Base-by-base conservation (phyloP, 306 rosid genomes). In the Medicago lupulina region DNA sequence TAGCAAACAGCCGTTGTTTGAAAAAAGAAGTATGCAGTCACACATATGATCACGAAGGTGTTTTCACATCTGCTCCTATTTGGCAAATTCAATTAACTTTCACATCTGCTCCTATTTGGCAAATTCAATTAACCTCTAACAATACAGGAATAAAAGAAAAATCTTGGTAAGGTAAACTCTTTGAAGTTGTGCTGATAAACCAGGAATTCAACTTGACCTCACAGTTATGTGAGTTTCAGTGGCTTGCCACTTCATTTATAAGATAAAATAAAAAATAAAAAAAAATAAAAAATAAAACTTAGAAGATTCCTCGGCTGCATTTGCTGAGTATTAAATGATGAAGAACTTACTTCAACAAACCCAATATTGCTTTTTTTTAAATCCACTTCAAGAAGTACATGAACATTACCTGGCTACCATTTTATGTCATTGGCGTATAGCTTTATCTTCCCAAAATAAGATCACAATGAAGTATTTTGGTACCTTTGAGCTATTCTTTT, bases 111-210 rank as follows among this genome's bases (percentile, higher is more conserved):
- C 1, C 23, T 21, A 21, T 21, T 21, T 21, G 23, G 23, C 23
- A 21, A 21, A 21, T 21, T 21, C 1, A 21, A 21, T 21, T 21
- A 21, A 66, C 14, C 2, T 6, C 13, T 1, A 3, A 3, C 1
- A 1, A 36, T 69, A 84, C 79, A 67, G 1, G 46, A 73, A 17
- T 3, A 23, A 2, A 11, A 21, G 23, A 21, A 21, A 21, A 21
- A 21, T 21, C 23, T 81, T 76, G 85, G 79, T 89, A 87, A 60
- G 90, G 89, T 84, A 87, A 86, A 67, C 92, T 90, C 62, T 80
- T 92, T 10, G 97, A 92, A 75, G 93, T 88, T 25, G 93, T 83
- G 84, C 91, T 87, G 51, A 88, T 73, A 61, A 88, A 79, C 47
- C 86, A 79, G 7, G 84, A 57, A 84, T 92, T 92, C 2, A 88